Conservation (phyloP, 2,329 filamentous ascomycete species). For the Ceratocystis colombiana region DNA sequence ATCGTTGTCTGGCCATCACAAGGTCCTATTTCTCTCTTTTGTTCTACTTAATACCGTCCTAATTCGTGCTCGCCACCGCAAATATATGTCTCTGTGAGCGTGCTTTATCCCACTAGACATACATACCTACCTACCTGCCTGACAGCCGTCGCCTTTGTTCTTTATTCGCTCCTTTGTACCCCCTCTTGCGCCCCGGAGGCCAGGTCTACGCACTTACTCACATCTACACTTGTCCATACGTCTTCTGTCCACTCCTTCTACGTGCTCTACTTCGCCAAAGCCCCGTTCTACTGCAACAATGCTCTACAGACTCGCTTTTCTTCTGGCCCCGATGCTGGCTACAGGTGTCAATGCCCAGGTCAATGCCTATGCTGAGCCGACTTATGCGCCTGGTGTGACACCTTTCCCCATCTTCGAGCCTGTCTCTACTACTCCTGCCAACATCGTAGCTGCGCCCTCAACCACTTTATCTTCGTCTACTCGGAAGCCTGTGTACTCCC, state of each 20-base stretch:
- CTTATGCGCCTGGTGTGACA: constrained; percentile 18
- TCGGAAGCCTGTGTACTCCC: constrained; percentile 9
- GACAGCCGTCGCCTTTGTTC: no score
- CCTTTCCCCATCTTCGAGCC: constrained; percentile 24
- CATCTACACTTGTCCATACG: neutral
- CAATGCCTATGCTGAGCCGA: constrained; percentile 17
- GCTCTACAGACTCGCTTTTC: constrained; percentile 17
- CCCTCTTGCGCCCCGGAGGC: constrained; percentile 8
- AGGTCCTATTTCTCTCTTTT: neutral
- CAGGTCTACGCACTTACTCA: neutral
- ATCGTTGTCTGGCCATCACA: neutral
- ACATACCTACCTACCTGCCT: neutral
- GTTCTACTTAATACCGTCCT: constrained; percentile 7
- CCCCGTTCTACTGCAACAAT: neutral
- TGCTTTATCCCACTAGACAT: neutral
- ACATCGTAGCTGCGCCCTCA: neutral
- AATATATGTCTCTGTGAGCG: neutral
- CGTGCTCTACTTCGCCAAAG: neutral
- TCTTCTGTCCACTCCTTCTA: neutral
- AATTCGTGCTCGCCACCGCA: neutral
- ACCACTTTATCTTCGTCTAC: constrained; percentile 8
- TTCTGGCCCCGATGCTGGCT: constrained; percentile 18
- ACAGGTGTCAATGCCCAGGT: constrained; percentile 12
- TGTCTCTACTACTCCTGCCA: constrained; percentile 12
- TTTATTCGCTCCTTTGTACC: constrained; percentile 1